These are phyloP conservation scores for Simmondsia chinensis DNA, from an alignment of 148 eudicot species.

Conservation along the genomic window DNA sequence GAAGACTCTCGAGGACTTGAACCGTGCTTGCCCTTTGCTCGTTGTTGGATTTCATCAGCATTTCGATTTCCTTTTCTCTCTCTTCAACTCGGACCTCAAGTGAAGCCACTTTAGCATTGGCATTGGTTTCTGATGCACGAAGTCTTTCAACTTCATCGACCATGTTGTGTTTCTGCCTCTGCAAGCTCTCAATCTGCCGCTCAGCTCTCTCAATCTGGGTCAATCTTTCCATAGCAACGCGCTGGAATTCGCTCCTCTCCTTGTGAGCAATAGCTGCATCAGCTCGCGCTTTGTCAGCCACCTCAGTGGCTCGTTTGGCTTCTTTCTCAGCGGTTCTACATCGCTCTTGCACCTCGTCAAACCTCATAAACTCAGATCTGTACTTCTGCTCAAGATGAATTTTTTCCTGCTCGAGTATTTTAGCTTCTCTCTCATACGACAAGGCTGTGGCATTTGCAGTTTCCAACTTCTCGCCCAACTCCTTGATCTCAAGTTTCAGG, in stretches of 20 bases:
- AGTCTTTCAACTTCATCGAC: slow-evolving; percentile 40
- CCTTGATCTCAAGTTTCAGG: slow-evolving; percentile 44
- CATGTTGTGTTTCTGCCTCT: slow-evolving; percentile 49
- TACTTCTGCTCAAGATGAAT: slow-evolving; percentile 74
- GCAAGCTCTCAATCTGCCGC: slow-evolving; percentile 55
- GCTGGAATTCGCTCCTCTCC: slow-evolving; percentile 64
- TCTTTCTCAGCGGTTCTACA: slow-evolving; percentile 80
- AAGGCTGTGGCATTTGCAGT: slow-evolving; percentile 48
- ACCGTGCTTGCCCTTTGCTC: slow-evolving; percentile 72
- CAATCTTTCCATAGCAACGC: slow-evolving; percentile 60
- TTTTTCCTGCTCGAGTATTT: slow-evolving; percentile 72
- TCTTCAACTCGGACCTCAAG: slow-evolving; percentile 83
- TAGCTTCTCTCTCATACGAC: slow-evolving; percentile 75
- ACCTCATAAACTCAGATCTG: slow-evolving; percentile 52
- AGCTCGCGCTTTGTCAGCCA: slow-evolving; percentile 73
- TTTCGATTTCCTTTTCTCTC: slow-evolving; percentile 78
- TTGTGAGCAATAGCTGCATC: slow-evolving; percentile 70
- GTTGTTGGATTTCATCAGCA: slow-evolving; percentile 60
- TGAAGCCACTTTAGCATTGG: slow-evolving; percentile 46
- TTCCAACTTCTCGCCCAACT: slow-evolving; percentile 52
- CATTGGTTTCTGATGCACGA: slow-evolving; percentile 62
- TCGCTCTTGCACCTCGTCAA: slow-evolving; percentile 77
- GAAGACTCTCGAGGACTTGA: slow-evolving; percentile 62
- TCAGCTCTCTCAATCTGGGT: slow-evolving; percentile 76
- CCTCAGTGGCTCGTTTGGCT: slow-evolving; percentile 74